Evolutionary conservation across 164 flowering plant species (phyloP), one percentile per base, ranked within the genome.

Genomic region (Annona squamosa): DNA sequence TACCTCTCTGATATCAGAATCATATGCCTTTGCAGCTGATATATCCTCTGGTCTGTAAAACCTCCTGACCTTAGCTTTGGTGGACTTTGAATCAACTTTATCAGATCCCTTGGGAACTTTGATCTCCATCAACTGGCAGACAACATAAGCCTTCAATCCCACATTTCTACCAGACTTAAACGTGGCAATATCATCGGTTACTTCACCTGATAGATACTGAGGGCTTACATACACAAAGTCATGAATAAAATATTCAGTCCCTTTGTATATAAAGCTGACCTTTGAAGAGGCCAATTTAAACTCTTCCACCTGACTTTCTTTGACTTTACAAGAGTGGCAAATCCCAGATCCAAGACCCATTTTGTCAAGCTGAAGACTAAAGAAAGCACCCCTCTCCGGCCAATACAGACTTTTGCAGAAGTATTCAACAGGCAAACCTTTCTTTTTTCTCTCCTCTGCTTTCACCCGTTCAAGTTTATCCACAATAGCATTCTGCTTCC

Each of bases 21-120:
- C 74, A 81, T 95, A 91, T 43, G 98, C 95, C 80, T 93, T 91
- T 74, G 92, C 92, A 18, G 81, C 62, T 67, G 98, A 93, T 63
- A 91, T 77, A 48, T 95, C 99, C 75, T 95, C 98, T 19, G 99
- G 98, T 71, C 98, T 85, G 81, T 84, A 95, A 82, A 90, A 95
- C 81, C 97, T 87, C 73, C 91, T 78, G 52, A 91, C 87, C 77
- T 86, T 87, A 57, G 90, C 84, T 72, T 79, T 17, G 1, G 86
- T 81, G 45, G 84, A 84, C 69, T 59, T 72, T 4, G 76, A 63
- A 13, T 74, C 78, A 78, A 82, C 79, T 68, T 82, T 44, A 74
- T 79, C 84, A 18, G 86, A 45, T 16, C 73, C 76, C 61, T 86
- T 80, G 2, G 85, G 78, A 1, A 65, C 69, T 43, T 70, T 73